phyloP scores from a whole-genome alignment of 805 yeast genomes.

The Yamadazyma olivae region DNA sequence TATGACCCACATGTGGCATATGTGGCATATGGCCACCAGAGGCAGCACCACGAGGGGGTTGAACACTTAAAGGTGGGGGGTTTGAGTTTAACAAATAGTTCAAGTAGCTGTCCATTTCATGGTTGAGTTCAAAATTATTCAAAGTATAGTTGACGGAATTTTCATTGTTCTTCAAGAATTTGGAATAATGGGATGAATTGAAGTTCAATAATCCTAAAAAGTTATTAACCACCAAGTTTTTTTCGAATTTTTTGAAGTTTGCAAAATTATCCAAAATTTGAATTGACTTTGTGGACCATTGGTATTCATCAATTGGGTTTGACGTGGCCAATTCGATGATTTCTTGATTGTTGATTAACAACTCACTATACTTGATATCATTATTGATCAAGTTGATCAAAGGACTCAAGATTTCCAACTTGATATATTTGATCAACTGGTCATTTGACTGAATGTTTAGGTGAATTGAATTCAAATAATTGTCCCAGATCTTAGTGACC shows the following conservation, averaged over 20 bases:
- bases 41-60: neutral
- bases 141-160: slow-evolving; percentile 62
- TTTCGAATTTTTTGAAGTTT: slow-evolving; percentile 60
- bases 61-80: slow-evolving; percentile 11
- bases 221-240: slow-evolving; percentile 56
- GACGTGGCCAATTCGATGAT: slow-evolving; percentile 29
- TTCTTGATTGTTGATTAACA: slow-evolving; percentile 46
- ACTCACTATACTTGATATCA: slow-evolving; percentile 54
- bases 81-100: slow-evolving; percentile 27
- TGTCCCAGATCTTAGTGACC: slow-evolving; percentile 20
- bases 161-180: slow-evolving; percentile 46
- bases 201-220: slow-evolving; percentile 56
- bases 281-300: slow-evolving; percentile 81
- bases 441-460: slow-evolving; percentile 47
- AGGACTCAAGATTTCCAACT: slow-evolving; percentile 53
- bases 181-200: slow-evolving; percentile 21
- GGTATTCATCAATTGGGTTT: slow-evolving; percentile 39
- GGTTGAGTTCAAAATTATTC: slow-evolving; percentile 36
- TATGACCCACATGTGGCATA: neutral
- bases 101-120: slow-evolving; percentile 37
- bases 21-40: neutral
- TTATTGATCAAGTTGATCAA: slow-evolving; percentile 51
- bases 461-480: slow-evolving; percentile 36
- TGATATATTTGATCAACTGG: slow-evolving; percentile 43
- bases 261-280: slow-evolving; percentile 73